phyloP scores from a whole-genome alignment of 305 asterid species.

The Caryopteris hybrid region DNA sequence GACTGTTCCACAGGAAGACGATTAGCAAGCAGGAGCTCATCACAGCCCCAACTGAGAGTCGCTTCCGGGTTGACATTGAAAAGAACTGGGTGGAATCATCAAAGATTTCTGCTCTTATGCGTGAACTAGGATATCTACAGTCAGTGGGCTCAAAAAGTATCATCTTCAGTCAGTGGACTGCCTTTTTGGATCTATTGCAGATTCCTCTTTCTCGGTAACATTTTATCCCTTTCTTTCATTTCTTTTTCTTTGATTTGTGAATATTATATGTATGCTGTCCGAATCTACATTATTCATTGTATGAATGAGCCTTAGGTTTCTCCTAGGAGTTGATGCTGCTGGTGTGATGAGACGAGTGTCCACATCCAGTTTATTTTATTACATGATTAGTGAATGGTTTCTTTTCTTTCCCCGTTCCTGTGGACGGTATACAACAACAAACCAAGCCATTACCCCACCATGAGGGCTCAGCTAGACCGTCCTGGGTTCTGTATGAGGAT shows the following conservation, averaged over 20 bases:
- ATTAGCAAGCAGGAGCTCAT: conserved; percentile 83
- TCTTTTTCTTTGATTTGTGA: not conserved
- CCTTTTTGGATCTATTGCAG: conserved; percentile 88
- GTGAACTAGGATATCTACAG: conserved; percentile 51
- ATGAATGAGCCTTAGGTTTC: conserved; percentile 3
- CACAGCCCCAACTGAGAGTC: conserved; percentile 93
- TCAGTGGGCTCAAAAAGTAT: conserved; percentile 76
- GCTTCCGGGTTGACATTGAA: conserved; percentile 82
- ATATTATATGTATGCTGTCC: not conserved
- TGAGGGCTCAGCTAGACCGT: not conserved
- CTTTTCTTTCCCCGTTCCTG: not conserved
- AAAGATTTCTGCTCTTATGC: conserved; percentile 80
- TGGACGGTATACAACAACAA: not conserved
- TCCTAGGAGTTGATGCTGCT: conserved; percentile 7
- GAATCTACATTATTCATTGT: conserved; percentile 4
- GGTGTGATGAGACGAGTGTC: not conserved
- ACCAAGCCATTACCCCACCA: not conserved
- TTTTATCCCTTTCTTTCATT: not conserved
- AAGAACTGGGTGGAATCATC: conserved; percentile 95
- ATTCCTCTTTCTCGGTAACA: conserved; percentile 86
- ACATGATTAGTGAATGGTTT: not conserved
- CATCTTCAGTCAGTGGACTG: conserved; percentile 98
- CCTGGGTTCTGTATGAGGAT: not conserved
- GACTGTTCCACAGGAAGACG: conserved; percentile 48
- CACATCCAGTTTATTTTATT: not conserved